Evolutionary conservation across 371 early-diverging fungal genomes (phyloP).

Genomic region (Globomyces sp.): DNA sequence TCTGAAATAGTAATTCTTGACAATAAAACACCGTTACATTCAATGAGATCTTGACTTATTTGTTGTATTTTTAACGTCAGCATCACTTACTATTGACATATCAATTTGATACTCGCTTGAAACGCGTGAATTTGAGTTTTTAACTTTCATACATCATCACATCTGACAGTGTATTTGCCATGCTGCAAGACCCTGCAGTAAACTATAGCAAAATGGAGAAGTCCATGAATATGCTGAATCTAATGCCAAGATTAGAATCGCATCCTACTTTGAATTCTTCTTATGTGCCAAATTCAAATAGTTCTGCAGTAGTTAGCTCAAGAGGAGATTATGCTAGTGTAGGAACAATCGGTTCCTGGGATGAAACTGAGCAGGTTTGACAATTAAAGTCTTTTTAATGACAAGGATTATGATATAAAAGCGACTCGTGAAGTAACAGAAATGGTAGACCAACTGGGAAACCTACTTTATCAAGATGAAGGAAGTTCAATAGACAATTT

Average conservation of each 20-base stretch:
- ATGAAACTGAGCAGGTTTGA: slow-evolving; percentile 7
- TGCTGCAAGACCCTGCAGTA: too few species aligned
- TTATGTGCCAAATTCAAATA: neutral
- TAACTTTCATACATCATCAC: too few species aligned
- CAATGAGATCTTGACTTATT: too few species aligned
- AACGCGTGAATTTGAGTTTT: too few species aligned
- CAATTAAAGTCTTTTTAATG: neutral
- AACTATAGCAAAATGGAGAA: neutral
- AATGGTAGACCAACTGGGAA: slow-evolving; percentile 1
- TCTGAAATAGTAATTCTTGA: too few species aligned
- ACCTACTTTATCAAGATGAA: neutral
- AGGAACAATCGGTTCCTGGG: slow-evolving; percentile 9
- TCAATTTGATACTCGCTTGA: too few species aligned
- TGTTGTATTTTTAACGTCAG: too few species aligned
- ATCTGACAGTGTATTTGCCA: too few species aligned
- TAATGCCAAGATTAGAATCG: slow-evolving; percentile 10
- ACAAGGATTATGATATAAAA: slow-evolving; percentile 13
- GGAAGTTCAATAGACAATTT: neutral
- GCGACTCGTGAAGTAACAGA: slow-evolving; percentile 6
- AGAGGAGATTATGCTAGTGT: neutral
- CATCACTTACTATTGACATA: too few species aligned
- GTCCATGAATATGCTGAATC: neutral
- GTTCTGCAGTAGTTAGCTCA: slow-evolving; percentile 4
- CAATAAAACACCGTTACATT: too few species aligned
- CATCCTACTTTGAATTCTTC: neutral